Evolutionary conservation across 2,329 filamentous ascomycete genomes (phyloP).

Genomic region (Diplodia scrobiculata): DNA sequence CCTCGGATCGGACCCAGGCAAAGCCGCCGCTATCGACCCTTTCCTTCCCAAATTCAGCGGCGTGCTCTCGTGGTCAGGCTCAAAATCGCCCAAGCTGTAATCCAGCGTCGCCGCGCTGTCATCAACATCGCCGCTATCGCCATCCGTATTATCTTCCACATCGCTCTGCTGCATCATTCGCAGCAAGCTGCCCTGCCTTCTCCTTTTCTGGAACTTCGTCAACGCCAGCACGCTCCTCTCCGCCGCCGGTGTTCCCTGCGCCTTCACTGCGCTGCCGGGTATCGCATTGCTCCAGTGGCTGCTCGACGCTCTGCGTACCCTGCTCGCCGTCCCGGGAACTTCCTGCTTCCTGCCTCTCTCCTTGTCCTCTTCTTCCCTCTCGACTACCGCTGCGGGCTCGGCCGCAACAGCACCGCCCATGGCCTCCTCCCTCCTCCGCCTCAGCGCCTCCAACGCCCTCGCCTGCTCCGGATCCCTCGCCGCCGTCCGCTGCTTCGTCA

Average conservation of each 20-base stretch:
- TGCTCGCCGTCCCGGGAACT: not conserved
- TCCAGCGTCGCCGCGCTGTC: constrained; percentile 47
- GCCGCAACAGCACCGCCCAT: not conserved
- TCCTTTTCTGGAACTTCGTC: constrained; percentile 54
- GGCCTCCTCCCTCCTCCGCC: constrained; percentile 40
- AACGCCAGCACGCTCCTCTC: constrained; percentile 54
- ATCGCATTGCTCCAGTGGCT: not conserved
- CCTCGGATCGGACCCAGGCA: constrained; percentile 28
- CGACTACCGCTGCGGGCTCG: no score
- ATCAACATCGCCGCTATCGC: constrained; percentile 50
- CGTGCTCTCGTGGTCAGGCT: constrained; percentile 68
- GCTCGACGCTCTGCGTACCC: not conserved
- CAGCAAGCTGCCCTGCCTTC: constrained; percentile 54
- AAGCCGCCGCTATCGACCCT: not conserved
- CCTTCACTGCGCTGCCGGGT: constrained; percentile 45
- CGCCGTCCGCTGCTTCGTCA: constrained; percentile 34
- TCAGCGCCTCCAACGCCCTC: constrained; percentile 39
- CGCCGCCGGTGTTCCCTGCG: constrained; percentile 47
- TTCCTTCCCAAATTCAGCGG: constrained; percentile 57
- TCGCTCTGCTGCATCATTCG: constrained; percentile 51
- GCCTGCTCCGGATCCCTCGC: constrained; percentile 35
- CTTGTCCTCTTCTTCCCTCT: not conserved
- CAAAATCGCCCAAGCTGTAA: constrained; percentile 47
- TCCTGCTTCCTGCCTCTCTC: constrained; percentile 17
- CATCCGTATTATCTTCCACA: constrained; percentile 47